Evolutionary conservation across 2,329 filamentous ascomycete species (phyloP), one percentile per base, ranked within the genome.

Genomic region (Phaeosphaeriaceae sp.): DNA sequence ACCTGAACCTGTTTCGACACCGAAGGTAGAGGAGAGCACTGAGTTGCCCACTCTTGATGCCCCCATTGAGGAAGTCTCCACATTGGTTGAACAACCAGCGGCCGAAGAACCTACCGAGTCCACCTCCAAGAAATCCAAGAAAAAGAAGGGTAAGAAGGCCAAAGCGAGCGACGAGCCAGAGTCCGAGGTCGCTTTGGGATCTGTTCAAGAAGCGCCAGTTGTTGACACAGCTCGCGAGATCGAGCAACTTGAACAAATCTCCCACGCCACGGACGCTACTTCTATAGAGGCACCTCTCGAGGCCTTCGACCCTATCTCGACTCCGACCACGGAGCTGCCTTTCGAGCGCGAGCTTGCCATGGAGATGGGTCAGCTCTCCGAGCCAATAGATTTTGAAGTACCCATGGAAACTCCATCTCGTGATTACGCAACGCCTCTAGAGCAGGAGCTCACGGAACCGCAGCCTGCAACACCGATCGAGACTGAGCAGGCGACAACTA

Each of bases 341-440:
- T 83, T 61, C 84, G 86, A 60, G 85, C 59, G 27, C 83, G 79
- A 61, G 84, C 79, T 87, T 84, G 70, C 84, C 76, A 57, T 86
- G 68, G 13, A 80, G 53, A 60, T 69, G 67, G 24, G 65, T 57
- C 72, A 76, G 7, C 40, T 51, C 7, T 33, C 54, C 1, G 54
- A 61, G 44, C 48, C 54, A 11, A 25, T 56, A 11, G 48, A 56
- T 15, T 48, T 51, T 9, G 51, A 61, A 15, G 36, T 54, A 20
- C 44, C 54, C 10, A 40, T 53, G 4, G 52, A 61, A 24, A 49
- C 17, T 13, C 24, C 45, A 15, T 24, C 31, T 6, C n/a, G 50
- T 22, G 17, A 22, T 2, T 20, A 9, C 20, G 41, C 31, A 13
- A 15, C 6, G 6, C 31, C 31, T 36, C 13, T 7, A 11, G 31